Percentiles rank a stretch among this genome's conserved stretches.
Evolutionary conservation across 108 stramenopile species (phyloP).

Genomic region (Schizochytrium sp.): DNA sequence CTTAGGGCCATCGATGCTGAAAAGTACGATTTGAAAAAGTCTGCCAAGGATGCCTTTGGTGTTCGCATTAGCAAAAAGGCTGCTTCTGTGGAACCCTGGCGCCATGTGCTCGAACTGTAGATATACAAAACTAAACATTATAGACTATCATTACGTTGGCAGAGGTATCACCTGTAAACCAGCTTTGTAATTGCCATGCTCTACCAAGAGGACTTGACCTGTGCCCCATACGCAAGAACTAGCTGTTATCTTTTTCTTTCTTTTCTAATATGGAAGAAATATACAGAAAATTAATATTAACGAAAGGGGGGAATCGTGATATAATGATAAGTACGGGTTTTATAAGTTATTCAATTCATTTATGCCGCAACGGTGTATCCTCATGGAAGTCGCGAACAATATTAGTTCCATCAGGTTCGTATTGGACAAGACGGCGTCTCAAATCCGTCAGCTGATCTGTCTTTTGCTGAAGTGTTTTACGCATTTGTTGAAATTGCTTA

Average conservation of each 20-base stretch:
- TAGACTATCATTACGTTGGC: no score
- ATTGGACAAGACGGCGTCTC: conserved; percentile 10
- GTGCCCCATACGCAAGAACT: no score
- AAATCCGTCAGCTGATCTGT: conserved; percentile 53
- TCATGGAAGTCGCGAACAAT: not conserved
- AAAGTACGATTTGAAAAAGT: not conserved
- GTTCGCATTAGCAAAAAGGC: conserved; percentile 7
- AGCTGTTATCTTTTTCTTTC: no score
- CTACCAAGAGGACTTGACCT: no score
- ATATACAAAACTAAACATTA: not conserved
- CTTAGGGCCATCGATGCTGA: not conserved
- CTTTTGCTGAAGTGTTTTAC: conserved; percentile 56
- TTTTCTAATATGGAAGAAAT: no score
- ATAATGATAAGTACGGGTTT: no score
- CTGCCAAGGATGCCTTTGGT: conserved; percentile 45
- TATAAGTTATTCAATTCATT: not conserved
- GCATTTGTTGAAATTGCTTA: conserved; percentile 47
- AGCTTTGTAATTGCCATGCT: no score
- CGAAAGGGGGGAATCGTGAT: no score
- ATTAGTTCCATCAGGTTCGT: conserved; percentile 38
- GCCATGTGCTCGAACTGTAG: conserved; percentile 9
- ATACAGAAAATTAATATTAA: no score
- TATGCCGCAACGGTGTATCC: conserved; percentile 1
- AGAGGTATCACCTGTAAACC: no score
- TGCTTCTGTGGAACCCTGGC: conserved; percentile 51